Evolutionary conservation across 306 rosid species (phyloP).

Genomic region (Pueraria montana): DNA sequence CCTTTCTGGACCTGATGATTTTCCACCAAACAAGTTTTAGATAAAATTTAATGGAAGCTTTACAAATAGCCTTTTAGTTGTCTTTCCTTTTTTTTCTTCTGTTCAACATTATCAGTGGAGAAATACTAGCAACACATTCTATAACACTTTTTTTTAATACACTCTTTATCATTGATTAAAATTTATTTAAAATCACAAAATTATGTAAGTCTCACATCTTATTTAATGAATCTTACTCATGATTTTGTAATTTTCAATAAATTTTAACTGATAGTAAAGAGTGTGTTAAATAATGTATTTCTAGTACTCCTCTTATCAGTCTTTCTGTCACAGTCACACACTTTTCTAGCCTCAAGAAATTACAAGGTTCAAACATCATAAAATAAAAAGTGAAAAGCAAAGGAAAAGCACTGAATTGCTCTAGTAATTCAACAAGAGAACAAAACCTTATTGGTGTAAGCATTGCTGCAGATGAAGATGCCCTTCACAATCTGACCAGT

Average conservation of each 20-base stretch:
- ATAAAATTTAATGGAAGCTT: not conserved
- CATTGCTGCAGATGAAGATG: slow-evolving; percentile 90
- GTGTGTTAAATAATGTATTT: no score
- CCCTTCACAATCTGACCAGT: slow-evolving; percentile 96
- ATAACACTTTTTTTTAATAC: no score
- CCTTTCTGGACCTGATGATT: slow-evolving; percentile 81
- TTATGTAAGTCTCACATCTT: no score
- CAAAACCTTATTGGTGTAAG: slow-evolving; percentile 87
- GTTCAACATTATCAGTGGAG: no score
- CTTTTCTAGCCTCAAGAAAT: slow-evolving; percentile 19
- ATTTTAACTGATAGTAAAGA: no score
- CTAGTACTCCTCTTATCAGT: not conserved
- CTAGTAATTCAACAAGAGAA: slow-evolving; percentile 3
- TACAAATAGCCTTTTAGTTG: slow-evolving; percentile 1
- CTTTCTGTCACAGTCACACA: not conserved
- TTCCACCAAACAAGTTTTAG: slow-evolving; percentile 9
- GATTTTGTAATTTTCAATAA: no score
- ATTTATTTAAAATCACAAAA: no score
- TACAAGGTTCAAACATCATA: not conserved
- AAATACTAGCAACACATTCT: no score
- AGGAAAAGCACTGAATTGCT: not conserved
- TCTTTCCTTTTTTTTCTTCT: not conserved
- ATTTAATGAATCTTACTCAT: no score
- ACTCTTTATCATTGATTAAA: no score
- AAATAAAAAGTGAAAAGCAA: slow-evolving; percentile 33